Conservation (phyloP, 345 rosid genomes). For the Aquilaria malaccensis region DNA sequence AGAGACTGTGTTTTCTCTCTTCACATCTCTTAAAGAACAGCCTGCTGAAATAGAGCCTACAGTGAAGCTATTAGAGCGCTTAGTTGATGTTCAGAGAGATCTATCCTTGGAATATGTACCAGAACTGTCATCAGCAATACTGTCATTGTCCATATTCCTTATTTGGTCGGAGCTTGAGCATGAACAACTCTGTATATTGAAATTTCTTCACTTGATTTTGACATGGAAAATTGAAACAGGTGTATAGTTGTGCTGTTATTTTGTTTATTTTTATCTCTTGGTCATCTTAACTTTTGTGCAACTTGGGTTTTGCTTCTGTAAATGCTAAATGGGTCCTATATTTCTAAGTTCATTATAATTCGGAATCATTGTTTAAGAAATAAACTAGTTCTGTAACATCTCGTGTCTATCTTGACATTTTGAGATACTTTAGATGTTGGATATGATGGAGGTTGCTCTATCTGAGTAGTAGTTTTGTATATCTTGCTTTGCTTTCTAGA, state of each 20-base stretch:
- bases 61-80: conserved; percentile 47
- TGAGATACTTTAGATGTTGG: too few species aligned
- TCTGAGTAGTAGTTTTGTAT: too few species aligned
- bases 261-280: conserved; percentile 14
- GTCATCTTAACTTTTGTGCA: not conserved
- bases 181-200: conserved; percentile 64
- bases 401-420: too few species aligned
- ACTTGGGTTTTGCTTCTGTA: conserved; percentile 5
- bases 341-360: conserved; percentile 8
- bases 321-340: not conserved
- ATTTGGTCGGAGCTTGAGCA: conserved; percentile 69
- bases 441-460: too few species aligned
- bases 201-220: conserved; percentile 53
- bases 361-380: too few species aligned
- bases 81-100: conserved; percentile 60
- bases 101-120: conserved; percentile 43
- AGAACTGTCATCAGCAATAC: conserved; percentile 42
- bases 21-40: conserved; percentile 29
- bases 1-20: conserved; percentile 39
- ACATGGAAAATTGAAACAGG: conserved; percentile 73
- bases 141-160: conserved; percentile 52
- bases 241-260: conserved; percentile 24
- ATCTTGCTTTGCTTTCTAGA: too few species aligned
- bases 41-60: conserved; percentile 37
- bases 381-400: too few species aligned